Evolutionary conservation across 148 eudicot species (phyloP), one percentile per base, ranked within the genome.

Genomic region (Rheum nobile): DNA sequence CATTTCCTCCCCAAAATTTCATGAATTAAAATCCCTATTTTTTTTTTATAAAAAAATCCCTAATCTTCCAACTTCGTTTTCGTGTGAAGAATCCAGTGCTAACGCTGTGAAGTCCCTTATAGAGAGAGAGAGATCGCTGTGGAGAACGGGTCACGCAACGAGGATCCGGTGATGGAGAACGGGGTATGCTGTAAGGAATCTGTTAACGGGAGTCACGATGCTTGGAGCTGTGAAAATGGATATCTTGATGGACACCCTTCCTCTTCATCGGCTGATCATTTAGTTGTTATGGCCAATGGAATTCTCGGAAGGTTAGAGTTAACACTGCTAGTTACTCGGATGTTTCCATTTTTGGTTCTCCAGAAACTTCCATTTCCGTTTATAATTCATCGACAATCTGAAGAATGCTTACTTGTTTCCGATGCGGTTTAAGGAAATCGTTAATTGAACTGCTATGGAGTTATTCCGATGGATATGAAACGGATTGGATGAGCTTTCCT

Each of bases 211-310:
- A 90, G 86, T 14, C 82, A 85, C 44, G 88, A 93, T 77, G 81
- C 88, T 0, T 88, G 82, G 81, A 89, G 86, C 70, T 83, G 81
- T 77, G 76, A 82, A 31, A 72, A 83, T 69, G 86, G 89, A 1
- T 28, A 24, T 75, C 77, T 81, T 31, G 70, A 83, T 68, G 85
- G 87, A 0, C 54, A 12, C 35, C 84, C 77, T 79, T 75, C 76
- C 5, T 80, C 77, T 73, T 74, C 88, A 2, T 83, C 88, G 1
- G 90, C 88, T 71, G 92, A 95, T 87, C 99, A 95, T 81, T 91
- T 95, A 4, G 96, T 95, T 70, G 91, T 91, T 29, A 90, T 91
- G 97, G 96, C 91, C 42, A 92, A 95, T 75, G 98, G 98, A 42
- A 95, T 94, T 67, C 84, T 91, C 19, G 98, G 98, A 74, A 94